Evolutionary conservation across 345 rosid species (phyloP), one percentile per base, ranked within the genome.

Genomic region (Turritis glabra): DNA sequence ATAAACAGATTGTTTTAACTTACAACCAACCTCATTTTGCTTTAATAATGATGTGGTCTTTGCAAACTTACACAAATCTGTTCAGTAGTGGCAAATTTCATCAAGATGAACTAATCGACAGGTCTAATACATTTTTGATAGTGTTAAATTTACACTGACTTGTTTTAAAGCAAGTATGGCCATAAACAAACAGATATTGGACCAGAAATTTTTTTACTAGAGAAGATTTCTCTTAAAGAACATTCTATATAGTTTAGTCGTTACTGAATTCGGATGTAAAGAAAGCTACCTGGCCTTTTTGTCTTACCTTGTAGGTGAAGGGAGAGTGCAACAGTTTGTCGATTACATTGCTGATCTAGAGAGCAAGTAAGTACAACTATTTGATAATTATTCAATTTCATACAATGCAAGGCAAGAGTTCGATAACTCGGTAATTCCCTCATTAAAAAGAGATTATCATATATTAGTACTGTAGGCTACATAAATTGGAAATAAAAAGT

Each of bases 311-410:
- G 21, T 62, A 89, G 98, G 83, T 38, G 84, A 76, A 74, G 80
- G 85, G 48, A 78, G 96, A 83, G 77, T 91, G 69, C 85, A 82
- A 79, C 93, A 84, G 79, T 91, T 88, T 44, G 86, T 88, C 54
- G 83, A 84, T 55, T 91, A 94, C 69, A 85, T 91, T 70, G 83
- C 89, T 57, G 95, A 91, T 74, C 57, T 91, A 19, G 98, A 94
- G 78, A 80, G 88, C 58, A 85, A 84, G 98, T 88, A 78, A 80
- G 79, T 15, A 51, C 43, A 51, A 25, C 32, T 69, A 21, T 29
- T 32, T 52, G 32, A 76, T 60, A 40, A 43, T 5, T 32, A 23
- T 61, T 18, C 17, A 21, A 7, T 57, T 7, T 48, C 13, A 3
- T 23, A 23, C n/a, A 64, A 29, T 23, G 44, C 23, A 27, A 30